Evolutionary conservation across 1,139 yeast genomes (phyloP), one percentile per base, ranked within the genome.

Genomic region (Blastobotrys ciferrii): DNA sequence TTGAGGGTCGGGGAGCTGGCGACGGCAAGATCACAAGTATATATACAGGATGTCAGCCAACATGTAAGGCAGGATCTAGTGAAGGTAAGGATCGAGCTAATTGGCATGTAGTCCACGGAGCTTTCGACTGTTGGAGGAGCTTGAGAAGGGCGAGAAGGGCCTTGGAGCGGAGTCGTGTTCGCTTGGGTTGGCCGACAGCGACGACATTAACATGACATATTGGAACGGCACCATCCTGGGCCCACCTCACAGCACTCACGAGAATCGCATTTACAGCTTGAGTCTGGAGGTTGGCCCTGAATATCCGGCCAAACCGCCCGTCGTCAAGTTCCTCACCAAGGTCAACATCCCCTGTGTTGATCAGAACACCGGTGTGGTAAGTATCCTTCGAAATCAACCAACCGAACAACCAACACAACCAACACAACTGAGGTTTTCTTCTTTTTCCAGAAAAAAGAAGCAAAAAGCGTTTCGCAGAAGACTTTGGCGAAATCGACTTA

Each of bases 151-250:
- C 46, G 99, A 94, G 66, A 94, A 94, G 67, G 98, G 98, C 13
- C 75, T 87, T 47, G 98, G 98, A 25, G 94, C 97, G 32, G 98
- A 94, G 67, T 86, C 96, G 19, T 91, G 96, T 66, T 91, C 98
- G 17, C 88, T 91, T 61, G 98, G 98, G 0, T 75, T 91, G 47
- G 81, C 88, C 35, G 91, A 86, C 62, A 83, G 86, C 57, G 96
- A 87, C 60, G 98, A 91, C 66, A 87, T 88, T 58, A 76, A 91
- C 54, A 87, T 91, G 94, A 85, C 95, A 5, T 72, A 82, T 60
- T 91, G 98, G 98, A 91, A 89, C 65, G 98, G 96, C 2, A 91
- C 98, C 28, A 89, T 91, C 45, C 74, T 92, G 56, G 99, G 98
- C 0, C 98, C 98, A 3, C 98, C 98, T 32, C 97, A 91, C 61